These are phyloP conservation scores for Neurospora tetraspora DNA, from an alignment of 495 filamentous ascomycete genomes.

Conservation along the genomic window DNA sequence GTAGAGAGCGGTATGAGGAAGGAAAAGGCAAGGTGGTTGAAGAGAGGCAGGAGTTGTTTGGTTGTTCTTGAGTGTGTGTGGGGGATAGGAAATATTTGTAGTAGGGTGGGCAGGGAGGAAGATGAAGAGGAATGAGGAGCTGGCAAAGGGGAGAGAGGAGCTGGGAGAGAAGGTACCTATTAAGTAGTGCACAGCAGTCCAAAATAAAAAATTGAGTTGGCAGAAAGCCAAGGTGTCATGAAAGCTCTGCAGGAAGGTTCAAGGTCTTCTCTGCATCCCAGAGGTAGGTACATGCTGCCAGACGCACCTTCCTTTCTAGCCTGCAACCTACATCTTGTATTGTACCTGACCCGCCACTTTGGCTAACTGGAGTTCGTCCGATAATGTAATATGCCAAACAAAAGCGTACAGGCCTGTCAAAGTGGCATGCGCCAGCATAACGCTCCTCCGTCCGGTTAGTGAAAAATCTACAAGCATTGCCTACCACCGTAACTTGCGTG, in stretches of 20 bases:
- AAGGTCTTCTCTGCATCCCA: not conserved
- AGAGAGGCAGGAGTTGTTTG: not conserved
- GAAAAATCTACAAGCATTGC: too few relatives aligned
- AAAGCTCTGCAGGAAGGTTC: not conserved
- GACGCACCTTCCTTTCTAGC: not conserved
- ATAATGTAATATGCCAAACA: too few relatives aligned
- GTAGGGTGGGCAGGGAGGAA: not conserved
- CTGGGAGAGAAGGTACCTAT: not conserved
- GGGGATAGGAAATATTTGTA: not conserved
- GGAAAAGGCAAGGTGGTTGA: not conserved
- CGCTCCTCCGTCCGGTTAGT: too few relatives aligned
- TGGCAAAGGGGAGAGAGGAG: not conserved
- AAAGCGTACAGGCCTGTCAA: too few relatives aligned
- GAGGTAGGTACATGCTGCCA: not conserved
- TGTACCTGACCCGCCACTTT: not conserved
- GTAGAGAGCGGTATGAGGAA: not conserved
- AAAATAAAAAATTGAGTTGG: not conserved
- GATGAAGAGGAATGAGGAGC: not conserved
- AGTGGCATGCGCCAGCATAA: too few relatives aligned
- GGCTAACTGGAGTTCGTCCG: not conserved
- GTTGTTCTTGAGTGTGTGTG: not conserved
- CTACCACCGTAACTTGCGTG: not conserved
- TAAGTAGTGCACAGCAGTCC: not conserved
- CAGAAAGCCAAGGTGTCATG: not conserved
- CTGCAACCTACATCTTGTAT: not conserved